Base-by-base conservation (phyloP, 495 filamentous ascomycete genomes). In the Aspergillus heteromorphus region DNA sequence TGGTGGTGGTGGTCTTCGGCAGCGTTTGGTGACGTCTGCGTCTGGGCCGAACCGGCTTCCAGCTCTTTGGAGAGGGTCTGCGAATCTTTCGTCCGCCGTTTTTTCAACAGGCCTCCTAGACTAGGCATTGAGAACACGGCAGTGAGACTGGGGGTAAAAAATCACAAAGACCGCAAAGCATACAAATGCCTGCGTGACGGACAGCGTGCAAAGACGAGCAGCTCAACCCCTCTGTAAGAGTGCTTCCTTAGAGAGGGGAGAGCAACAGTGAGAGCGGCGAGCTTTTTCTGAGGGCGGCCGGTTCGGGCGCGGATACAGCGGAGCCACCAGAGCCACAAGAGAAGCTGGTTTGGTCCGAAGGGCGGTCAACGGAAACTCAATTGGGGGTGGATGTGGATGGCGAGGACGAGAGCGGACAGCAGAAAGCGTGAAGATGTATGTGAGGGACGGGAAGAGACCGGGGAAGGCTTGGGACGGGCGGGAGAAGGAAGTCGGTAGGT, bases 11-110 rank as follows among this genome's bases (percentile, higher is more conserved):
- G 54, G 56, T 52, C 62, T 54, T 63, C 63, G 63, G 72, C 55
- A 55, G 67, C 54, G 59, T 65, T 63, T 62, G 73, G 58, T 71
- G 63, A 78, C 75, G 68, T 80, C 72, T 60, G 68, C 65, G 69
- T 74, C 75, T 68, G 64, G 53, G 63, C 62, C 49, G 79, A 81
- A 63, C 79, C 80, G 64, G 64, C 65, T 58, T 66, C 56, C 48
- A 71, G 64, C 66, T 83, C 79, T 66, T 81, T 80, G 57, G 73
- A 72, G 66, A 77, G 73, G 66, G 69, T 69, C 61, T 75, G 72
- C 64, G 74, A 77, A 69, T 90, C 87, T 84, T 90, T 96, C 75
- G 92, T 95, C 81, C 89, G 85, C 80, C 95, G 91, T 85, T 96
- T 97, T 82, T 97, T 98, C 65, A 98, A 82, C 65, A 96, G 87